Conservation (phyloP, 257 asterid genomes). For the Solanum commersonii region DNA sequence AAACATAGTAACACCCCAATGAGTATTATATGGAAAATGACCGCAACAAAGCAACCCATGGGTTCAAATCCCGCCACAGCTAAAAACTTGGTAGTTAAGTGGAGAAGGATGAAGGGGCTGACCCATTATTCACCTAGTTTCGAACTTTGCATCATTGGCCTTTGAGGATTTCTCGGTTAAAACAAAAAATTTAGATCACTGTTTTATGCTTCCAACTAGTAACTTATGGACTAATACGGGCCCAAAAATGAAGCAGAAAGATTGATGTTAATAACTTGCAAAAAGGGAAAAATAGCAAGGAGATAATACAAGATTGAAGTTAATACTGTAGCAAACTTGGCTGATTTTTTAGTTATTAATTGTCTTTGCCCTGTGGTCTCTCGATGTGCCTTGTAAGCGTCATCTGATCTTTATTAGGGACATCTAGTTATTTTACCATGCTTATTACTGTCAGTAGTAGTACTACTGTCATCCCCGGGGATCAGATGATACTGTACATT, state of each 20-base stretch:
- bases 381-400: neutral
- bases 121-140: neutral
- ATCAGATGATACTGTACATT: neutral
- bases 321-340: neutral
- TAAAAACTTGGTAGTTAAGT: neutral
- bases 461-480: neutral
- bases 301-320: neutral
- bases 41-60: neutral
- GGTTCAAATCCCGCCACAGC: neutral
- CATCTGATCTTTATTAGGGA: neutral
- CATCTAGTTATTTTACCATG: neutral
- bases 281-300: neutral
- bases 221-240: neutral
- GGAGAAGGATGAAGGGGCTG: neutral
- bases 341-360: neutral
- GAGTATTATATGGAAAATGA: neutral
- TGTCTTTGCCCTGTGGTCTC: neutral
- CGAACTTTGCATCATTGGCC: neutral
- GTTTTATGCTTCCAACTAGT: neutral
- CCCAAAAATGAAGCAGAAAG: neutral
- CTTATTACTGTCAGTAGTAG: neutral
- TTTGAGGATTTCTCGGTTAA: neutral
- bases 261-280: neutral
- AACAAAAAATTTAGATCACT: neutral
- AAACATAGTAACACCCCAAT: neutral